Evolutionary conservation across 257 asterid genomes (phyloP).

Genomic region (Ocimum tenuiflorum): DNA sequence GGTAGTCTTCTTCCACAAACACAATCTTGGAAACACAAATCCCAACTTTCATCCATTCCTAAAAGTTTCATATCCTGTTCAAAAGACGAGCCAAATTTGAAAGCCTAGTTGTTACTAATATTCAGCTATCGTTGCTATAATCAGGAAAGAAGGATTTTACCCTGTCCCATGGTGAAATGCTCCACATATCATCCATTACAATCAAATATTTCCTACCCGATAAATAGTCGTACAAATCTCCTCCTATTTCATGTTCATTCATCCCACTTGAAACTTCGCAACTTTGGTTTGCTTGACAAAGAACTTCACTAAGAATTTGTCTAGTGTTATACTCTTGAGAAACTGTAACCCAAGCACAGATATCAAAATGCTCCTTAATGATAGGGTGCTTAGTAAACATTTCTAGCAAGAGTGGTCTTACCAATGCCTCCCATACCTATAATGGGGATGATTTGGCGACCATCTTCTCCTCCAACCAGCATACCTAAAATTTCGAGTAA

Average conservation of each 20-base stretch:
- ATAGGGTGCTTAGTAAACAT: not conserved
- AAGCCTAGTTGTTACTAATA: slow-evolving; percentile 13
- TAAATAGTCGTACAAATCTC: not conserved
- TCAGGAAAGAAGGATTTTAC: not conserved
- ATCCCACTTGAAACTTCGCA: not conserved
- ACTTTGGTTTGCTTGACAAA: not conserved
- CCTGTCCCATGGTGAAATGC: not conserved
- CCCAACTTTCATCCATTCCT: slow-evolving; percentile 10
- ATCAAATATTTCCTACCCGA: slow-evolving; percentile 12
- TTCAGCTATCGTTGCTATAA: slow-evolving; percentile 9
- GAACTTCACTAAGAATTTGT: not conserved
- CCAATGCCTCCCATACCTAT: slow-evolving; percentile 22
- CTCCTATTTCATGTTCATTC: slow-evolving; percentile 2
- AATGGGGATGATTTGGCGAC: not conserved
- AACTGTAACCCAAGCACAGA: slow-evolving; percentile 14
- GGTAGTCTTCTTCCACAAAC: not conserved
- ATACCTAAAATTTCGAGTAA: not conserved
- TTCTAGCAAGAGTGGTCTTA: slow-evolving; percentile 29
- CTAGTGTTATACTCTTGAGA: not conserved
- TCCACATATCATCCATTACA: slow-evolving; percentile 17
- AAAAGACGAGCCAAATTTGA: not conserved
- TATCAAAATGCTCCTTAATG: not conserved
- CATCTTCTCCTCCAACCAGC: not conserved
- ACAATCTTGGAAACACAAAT: not conserved
- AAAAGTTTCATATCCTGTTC: not conserved